These are phyloP conservation scores for Hamigera avellanea DNA, from an alignment of 495 filamentous ascomycete species.

Conservation along the genomic window DNA sequence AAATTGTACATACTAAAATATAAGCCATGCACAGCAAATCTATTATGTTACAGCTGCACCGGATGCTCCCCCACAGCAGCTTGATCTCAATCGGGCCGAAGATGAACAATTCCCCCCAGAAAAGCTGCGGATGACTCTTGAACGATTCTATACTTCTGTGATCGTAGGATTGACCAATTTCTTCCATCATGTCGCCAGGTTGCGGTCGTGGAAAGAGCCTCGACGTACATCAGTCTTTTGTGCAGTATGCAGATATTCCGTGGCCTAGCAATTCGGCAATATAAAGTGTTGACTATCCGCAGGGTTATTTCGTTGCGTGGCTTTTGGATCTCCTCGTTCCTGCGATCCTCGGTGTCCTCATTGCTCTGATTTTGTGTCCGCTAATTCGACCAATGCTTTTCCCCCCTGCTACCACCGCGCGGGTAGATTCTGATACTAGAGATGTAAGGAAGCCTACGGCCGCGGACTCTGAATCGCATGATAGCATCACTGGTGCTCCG, in stretches of 20 bases:
- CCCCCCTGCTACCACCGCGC: slow-evolving; percentile 56
- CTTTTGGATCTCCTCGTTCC: slow-evolving; percentile 63
- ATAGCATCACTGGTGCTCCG: slow-evolving; percentile 69
- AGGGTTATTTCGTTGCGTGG: slow-evolving; percentile 71
- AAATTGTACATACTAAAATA: slow-evolving; percentile 9
- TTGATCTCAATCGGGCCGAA: slow-evolving; percentile 75
- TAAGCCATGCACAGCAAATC: too few relatives aligned
- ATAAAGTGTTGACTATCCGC: neutral
- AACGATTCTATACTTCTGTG: slow-evolving; percentile 76
- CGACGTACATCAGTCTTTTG: slow-evolving; percentile 58
- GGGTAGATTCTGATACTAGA: slow-evolving; percentile 51
- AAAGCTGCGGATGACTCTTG: slow-evolving; percentile 69
- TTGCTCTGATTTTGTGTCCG: slow-evolving; percentile 58
- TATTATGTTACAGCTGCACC: slow-evolving; percentile 72
- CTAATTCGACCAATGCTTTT: slow-evolving; percentile 55
- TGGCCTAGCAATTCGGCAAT: slow-evolving; percentile 3
- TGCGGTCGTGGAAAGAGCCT: slow-evolving; percentile 74
- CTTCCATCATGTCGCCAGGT: slow-evolving; percentile 59
- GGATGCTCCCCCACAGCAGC: slow-evolving; percentile 38
- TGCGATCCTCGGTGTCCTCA: slow-evolving; percentile 38
- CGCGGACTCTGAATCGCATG: slow-evolving; percentile 62
- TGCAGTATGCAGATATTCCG: slow-evolving; percentile 29
- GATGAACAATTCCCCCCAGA: slow-evolving; percentile 82
- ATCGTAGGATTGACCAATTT: slow-evolving; percentile 51
- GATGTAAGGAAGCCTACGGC: slow-evolving; percentile 57